Conservation (phyloP, 306 rosid genomes). For the Casuarina cunninghamiana region DNA sequence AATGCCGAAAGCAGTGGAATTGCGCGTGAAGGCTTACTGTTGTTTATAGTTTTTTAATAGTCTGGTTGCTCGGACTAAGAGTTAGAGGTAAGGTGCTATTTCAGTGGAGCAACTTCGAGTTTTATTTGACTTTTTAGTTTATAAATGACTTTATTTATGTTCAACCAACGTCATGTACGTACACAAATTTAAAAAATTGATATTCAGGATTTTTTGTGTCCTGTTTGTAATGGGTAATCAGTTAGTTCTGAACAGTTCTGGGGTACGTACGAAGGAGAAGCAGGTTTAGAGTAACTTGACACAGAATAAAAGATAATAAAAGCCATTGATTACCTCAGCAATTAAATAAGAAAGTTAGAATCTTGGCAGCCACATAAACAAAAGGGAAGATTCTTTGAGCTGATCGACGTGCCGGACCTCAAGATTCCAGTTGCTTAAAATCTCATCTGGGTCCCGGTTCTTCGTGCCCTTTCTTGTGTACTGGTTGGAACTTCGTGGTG, state of each 20-base stretch:
- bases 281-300: too few species aligned
- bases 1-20: background rate
- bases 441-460: background rate
- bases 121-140: too few species aligned
- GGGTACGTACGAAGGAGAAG: too few species aligned
- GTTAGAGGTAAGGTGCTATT: too few species aligned
- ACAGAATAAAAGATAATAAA: background rate
- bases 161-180: too few species aligned
- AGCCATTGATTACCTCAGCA: background rate
- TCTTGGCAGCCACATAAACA: conserved; percentile 8
- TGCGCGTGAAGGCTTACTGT: background rate
- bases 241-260: too few species aligned
- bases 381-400: background rate
- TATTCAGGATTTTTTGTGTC: too few species aligned
- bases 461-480: background rate
- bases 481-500: background rate
- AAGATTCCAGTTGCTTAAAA: background rate
- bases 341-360: background rate
- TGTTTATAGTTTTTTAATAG: background rate
- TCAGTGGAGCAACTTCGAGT: too few species aligned
- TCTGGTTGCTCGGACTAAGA: too few species aligned
- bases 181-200: too few species aligned
- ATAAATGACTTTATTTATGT: too few species aligned
- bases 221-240: too few species aligned
- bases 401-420: background rate